Conservation (phyloP, 2,329 filamentous ascomycete species). For the Monosporascus ibericus region DNA sequence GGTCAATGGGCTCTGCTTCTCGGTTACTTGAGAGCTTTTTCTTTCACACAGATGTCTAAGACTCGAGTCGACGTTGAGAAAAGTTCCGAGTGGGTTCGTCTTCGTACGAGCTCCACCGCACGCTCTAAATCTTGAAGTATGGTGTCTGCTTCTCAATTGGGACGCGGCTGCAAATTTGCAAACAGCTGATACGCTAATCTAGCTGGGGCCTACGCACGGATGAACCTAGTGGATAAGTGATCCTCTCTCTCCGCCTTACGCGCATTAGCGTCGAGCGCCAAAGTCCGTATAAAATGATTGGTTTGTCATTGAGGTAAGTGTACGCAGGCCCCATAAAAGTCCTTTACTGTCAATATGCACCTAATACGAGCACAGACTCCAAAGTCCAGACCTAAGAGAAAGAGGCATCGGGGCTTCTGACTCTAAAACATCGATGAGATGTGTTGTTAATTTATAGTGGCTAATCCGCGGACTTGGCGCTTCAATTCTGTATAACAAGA, state of each 20-base stretch:
- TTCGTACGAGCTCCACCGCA: not conserved
- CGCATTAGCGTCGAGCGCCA: not conserved
- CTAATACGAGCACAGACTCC: too few relatives aligned
- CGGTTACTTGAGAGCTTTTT: too few relatives aligned
- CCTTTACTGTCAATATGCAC: too few relatives aligned
- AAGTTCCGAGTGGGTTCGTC: too few relatives aligned
- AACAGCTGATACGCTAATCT: slow-evolving; percentile 1
- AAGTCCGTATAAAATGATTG: slow-evolving; percentile 1
- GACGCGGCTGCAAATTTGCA: slow-evolving; percentile 1
- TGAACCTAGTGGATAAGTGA: not conserved
- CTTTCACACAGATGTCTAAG: not conserved
- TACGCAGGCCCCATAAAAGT: too few relatives aligned
- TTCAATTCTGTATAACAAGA: not conserved
- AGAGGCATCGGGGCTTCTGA: too few relatives aligned
- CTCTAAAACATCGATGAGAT: too few relatives aligned
- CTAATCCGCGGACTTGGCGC: too few relatives aligned
- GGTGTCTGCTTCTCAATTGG: not conserved
- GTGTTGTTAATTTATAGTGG: too few relatives aligned
- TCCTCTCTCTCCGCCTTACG: not conserved
- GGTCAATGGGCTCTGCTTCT: too few relatives aligned
- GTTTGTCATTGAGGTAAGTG: not conserved
- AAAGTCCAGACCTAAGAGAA: too few relatives aligned
- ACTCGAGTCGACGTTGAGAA: not conserved
- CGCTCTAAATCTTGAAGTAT: not conserved
- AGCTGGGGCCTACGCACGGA: not conserved